A percentile compares a stretch with the other conserved stretches of the same genome.
These are phyloP conservation scores for Colletotrichum lindemuthianum DNA, from an alignment of 2,329 filamentous ascomycete species.

Conservation along the genomic window DNA sequence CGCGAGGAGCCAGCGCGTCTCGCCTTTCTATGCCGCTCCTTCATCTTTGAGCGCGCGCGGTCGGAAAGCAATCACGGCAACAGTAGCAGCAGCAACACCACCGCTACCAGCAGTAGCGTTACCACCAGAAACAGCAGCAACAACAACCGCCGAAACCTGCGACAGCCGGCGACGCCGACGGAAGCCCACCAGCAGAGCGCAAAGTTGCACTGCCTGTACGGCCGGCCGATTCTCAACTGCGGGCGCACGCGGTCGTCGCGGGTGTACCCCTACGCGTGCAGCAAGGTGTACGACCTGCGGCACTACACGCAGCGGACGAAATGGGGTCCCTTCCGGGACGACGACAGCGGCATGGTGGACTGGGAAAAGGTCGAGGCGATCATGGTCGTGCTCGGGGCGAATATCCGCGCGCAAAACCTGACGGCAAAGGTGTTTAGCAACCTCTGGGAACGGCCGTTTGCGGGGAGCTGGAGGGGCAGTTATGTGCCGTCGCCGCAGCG, in stretches of 20 bases:
- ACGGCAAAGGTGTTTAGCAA: slow-evolving; percentile 58
- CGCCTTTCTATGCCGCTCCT: slow-evolving; percentile 72
- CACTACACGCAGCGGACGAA: slow-evolving; percentile 68
- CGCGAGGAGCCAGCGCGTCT: slow-evolving; percentile 61
- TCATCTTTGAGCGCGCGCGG: slow-evolving; percentile 68
- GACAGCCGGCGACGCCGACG: slow-evolving; percentile 38
- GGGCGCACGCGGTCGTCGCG: slow-evolving; percentile 48
- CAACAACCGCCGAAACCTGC: slow-evolving; percentile 40
- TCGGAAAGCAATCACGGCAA: too few species aligned
- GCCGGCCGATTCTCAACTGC: slow-evolving; percentile 62
- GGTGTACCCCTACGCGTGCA: slow-evolving; percentile 70
- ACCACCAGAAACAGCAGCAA: too few species aligned
- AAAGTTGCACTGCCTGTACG: slow-evolving; percentile 76
- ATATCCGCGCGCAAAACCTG: slow-evolving; percentile 62
- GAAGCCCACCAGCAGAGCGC: slow-evolving; percentile 71
- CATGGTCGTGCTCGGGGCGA: slow-evolving; percentile 74
- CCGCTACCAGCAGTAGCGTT: too few species aligned
- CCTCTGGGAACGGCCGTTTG: slow-evolving; percentile 67
- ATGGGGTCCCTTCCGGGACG: slow-evolving; percentile 79
- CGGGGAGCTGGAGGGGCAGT: slow-evolving; percentile 63
- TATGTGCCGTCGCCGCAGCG: slow-evolving; percentile 51
- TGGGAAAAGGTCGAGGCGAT: slow-evolving; percentile 85
- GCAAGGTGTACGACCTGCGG: slow-evolving; percentile 78
- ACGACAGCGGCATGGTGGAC: slow-evolving; percentile 71
- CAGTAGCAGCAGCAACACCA: too few species aligned